Evolutionary conservation across 164 flowering plant genomes (phyloP), one percentile per base, ranked within the genome.

Genomic region (Stephania yunnanensis): DNA sequence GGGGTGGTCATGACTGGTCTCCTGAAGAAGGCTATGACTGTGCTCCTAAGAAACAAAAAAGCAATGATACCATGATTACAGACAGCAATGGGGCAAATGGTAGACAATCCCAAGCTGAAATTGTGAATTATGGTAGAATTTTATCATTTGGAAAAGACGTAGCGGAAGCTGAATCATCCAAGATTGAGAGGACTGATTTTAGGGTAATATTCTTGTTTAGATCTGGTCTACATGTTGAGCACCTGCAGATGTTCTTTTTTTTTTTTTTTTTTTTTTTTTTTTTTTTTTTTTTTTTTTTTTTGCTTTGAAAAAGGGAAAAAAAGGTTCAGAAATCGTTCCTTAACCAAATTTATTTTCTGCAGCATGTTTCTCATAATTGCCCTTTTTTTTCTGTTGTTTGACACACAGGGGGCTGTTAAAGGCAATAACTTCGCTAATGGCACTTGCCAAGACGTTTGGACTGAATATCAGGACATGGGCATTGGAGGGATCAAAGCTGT

Each of bases 1-100:
- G 98, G 98, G 98, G 98, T 72, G 91, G 84, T 79, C 88, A 91
- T 69, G 94, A 95, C 71, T 91, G 97, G 98, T 86, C 98, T 36
- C 99, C 99, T 7, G 99, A 96, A 77, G 93, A 90, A 82, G 86
- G 88, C 64, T 82, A 79, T 77, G 66, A 53, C 52, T 84, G 87
- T 53, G 71, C 61, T 76, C 80, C 75, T 64, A 89, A 81, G 76
- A 90, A 80, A 79, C 84, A 79, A 71, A 83, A 46, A 69, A 74
- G 65, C 69, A 84, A 87, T 80, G 85, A 76, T 42, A 80, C 88
- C 19, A 76, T 80, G 42, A 55, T 30, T 66, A 69, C 77, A 58
- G 78, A 13, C 30, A 69, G 77, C 65, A 78, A 74, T 52, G 84
- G 42, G 15, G 71, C 71, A 22, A 84, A 30, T 63, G 71, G 8